These are phyloP conservation scores for Trypanosoma melophagium DNA, from an alignment of 208 protist species.

Conservation along the genomic window DNA sequence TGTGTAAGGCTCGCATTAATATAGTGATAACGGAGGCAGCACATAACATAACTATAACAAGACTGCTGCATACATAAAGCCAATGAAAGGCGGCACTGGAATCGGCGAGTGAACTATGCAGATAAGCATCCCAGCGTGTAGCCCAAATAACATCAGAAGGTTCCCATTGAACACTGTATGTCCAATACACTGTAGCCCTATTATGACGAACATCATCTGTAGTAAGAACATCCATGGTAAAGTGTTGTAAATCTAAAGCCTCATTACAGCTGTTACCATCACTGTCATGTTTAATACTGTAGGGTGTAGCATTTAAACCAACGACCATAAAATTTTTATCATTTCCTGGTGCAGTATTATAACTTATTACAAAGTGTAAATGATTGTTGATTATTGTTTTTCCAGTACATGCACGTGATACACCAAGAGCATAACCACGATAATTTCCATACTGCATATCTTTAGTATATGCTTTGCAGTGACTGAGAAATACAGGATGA, in stretches of 20 bases:
- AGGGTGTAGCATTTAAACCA: conserved; percentile 53
- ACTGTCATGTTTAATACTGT: conserved; percentile 37
- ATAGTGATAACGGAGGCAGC: conserved; percentile 89
- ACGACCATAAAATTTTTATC: conserved; percentile 63
- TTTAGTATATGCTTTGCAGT: conserved; percentile 24
- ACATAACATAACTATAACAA: conserved; percentile 94
- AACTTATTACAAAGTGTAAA: conserved; percentile 73
- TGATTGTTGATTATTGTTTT: conserved; percentile 76
- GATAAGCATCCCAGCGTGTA: conserved; percentile 97
- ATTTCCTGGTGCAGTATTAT: conserved; percentile 43
- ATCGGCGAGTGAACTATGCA: conserved; percentile 76
- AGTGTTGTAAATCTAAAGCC: neutral
- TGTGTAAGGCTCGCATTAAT: conserved; percentile 94
- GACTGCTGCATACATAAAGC: conserved; percentile 95
- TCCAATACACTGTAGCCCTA: conserved; percentile 53
- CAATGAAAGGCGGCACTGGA: conserved; percentile 82
- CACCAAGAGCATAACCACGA: conserved; percentile 75
- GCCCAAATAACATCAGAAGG: conserved; percentile 88
- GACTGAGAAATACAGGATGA: neutral
- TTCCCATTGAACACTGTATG: conserved; percentile 86
- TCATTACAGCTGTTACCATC: conserved; percentile 23
- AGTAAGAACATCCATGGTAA: conserved; percentile 16
- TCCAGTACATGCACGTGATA: conserved; percentile 40
- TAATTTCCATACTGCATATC: conserved; percentile 34
- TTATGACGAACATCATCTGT: conserved; percentile 33